Percentiles rank a stretch among this genome's conserved stretches.
These are phyloP conservation scores for Ogataea methylovora DNA, from an alignment of 805 yeast species.

Conservation along the genomic window DNA sequence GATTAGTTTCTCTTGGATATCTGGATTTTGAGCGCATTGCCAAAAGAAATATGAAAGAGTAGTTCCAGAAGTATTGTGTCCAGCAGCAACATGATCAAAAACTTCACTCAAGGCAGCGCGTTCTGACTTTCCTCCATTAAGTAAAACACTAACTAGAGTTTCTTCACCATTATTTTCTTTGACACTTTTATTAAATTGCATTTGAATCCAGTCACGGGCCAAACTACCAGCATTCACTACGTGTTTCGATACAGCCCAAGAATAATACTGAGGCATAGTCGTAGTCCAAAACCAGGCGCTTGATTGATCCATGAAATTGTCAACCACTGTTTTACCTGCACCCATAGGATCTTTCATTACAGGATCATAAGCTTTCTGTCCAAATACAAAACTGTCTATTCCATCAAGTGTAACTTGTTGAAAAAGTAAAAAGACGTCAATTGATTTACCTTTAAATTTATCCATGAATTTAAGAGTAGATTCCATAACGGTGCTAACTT, in stretches of 20 bases:
- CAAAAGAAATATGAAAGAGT: constrained; percentile 54
- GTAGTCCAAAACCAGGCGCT: constrained; percentile 65
- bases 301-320: constrained; percentile 40
- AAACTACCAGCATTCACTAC: constrained; percentile 30
- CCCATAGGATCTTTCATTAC: constrained; percentile 31
- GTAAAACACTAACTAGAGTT: constrained; percentile 18
- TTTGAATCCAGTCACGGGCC: constrained; percentile 39
- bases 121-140: constrained; percentile 8
- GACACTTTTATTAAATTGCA: constrained; percentile 19
- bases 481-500: constrained; percentile 26
- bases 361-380: constrained; percentile 37
- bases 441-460: constrained; percentile 15
- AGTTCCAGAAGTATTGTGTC: constrained; percentile 69
- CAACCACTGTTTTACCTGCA: constrained; percentile 34
- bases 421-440: constrained; percentile 57
- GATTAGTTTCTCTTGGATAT: constrained; percentile 39
- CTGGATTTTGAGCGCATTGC: constrained; percentile 43
- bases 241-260: constrained; percentile 35
- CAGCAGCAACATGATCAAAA: constrained; percentile 67
- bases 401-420: constrained; percentile 70
- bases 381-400: constrained; percentile 54
- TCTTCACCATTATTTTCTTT: constrained; percentile 7
- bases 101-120: constrained; percentile 37
- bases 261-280: constrained; percentile 46
- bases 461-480: constrained; percentile 19